Conservation (phyloP, 805 yeast genomes). For the Lipomyces sp. region DNA sequence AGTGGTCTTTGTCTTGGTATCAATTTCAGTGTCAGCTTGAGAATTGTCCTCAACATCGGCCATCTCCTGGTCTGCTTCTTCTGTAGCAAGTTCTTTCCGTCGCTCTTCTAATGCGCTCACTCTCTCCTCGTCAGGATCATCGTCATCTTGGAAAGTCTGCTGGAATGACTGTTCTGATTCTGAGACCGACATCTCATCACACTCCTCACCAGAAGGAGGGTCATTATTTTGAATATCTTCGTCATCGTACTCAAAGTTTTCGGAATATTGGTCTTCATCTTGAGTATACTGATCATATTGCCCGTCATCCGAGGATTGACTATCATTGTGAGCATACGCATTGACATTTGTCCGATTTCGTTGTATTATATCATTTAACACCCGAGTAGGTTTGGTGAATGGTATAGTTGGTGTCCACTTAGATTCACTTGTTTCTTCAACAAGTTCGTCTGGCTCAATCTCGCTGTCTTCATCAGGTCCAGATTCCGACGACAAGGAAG, state of each 20-base stretch:
- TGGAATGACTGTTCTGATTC: slow-evolving; percentile 9
- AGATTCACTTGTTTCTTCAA: slow-evolving; percentile 9
- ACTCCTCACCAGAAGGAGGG: not conserved
- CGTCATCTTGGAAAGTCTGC: slow-evolving; percentile 21
- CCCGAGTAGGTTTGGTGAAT: not conserved
- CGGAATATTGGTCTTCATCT: slow-evolving; percentile 4
- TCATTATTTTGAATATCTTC: slow-evolving; percentile 8
- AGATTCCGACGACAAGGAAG: slow-evolving; percentile 1
- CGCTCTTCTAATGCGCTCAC: slow-evolving; percentile 17
- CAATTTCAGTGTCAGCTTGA: not conserved
- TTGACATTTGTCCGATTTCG: not conserved
- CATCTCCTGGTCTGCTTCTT: slow-evolving; percentile 11
- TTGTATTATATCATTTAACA: not conserved
- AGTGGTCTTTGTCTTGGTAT: not conserved
- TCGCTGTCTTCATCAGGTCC: slow-evolving; percentile 8
- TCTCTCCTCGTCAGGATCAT: slow-evolving; percentile 14
- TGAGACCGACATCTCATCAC: not conserved
- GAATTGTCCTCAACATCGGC: not conserved
- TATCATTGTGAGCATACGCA: not conserved
- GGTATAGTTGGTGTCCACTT: slow-evolving; percentile 27
- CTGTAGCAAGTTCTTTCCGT: slow-evolving; percentile 13
- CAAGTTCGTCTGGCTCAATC: slow-evolving; percentile 8
- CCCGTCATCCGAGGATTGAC: no score
- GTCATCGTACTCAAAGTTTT: slow-evolving; percentile 3
- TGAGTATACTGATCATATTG: not conserved